Evolutionary conservation across 345 rosid genomes (phyloP).

Genomic region (Syzygium aqueum): DNA sequence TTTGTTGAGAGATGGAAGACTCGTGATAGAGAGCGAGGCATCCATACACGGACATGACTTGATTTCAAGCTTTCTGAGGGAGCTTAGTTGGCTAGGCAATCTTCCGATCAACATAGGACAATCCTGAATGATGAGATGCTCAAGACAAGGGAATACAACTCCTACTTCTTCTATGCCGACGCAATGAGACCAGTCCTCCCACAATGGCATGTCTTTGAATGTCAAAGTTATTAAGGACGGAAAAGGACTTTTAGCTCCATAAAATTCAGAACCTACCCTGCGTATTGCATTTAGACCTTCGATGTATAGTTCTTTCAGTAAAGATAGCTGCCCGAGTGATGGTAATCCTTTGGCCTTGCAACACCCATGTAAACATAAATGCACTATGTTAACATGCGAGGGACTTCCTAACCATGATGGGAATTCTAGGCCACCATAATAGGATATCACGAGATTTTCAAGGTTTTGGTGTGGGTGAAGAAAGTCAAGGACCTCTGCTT

Average conservation of each 20-base stretch:
- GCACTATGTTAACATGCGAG: neutral
- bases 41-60: fast-evolving
- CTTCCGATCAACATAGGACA: neutral
- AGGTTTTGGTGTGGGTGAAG: too few relatives aligned
- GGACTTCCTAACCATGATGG: too few relatives aligned
- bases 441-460: too few relatives aligned
- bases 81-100: neutral
- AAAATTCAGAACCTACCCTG: neutral
- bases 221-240: neutral
- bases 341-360: fast-evolving
- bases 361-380: fast-evolving
- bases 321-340: fast-evolving
- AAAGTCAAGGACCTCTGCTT: too few relatives aligned
- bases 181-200: neutral
- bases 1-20: neutral
- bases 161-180: fast-evolving
- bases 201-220: neutral
- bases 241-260: neutral
- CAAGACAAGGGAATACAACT: neutral
- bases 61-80: neutral
- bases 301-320: fast-evolving
- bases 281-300: neutral
- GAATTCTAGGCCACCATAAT: too few relatives aligned
- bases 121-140: fast-evolving
- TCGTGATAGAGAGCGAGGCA: fast-evolving